These are phyloP conservation scores for Microsporum ferrugineum DNA, from an alignment of 2,329 filamentous ascomycete genomes.

Conservation along the genomic window DNA sequence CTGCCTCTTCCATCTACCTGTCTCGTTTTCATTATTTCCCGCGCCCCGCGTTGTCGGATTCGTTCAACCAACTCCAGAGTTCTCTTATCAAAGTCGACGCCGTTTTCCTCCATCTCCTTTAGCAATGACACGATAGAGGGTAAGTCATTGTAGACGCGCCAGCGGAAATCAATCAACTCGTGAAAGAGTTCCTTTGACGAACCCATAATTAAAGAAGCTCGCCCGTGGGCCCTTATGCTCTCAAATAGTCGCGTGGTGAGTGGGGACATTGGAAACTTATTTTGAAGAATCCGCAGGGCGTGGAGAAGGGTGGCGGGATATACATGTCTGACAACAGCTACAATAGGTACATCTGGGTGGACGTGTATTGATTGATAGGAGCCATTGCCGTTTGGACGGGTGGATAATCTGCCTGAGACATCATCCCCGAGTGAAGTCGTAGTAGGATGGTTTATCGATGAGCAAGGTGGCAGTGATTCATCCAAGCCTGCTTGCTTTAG, in stretches of 20 bases:
- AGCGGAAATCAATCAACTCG: slow-evolving; percentile 34
- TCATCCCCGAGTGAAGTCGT: neutral
- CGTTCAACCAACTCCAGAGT: slow-evolving; percentile 24
- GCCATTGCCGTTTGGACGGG: neutral
- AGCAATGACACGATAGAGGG: slow-evolving; percentile 30
- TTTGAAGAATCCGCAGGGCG: slow-evolving; percentile 31
- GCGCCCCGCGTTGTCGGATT: slow-evolving; percentile 21
- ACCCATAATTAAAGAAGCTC: slow-evolving; percentile 33
- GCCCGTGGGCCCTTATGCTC: slow-evolving; percentile 31
- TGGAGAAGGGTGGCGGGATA: slow-evolving; percentile 34
- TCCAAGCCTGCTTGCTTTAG: slow-evolving; percentile 12
- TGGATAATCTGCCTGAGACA: neutral
- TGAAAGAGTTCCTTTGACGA: slow-evolving; percentile 34
- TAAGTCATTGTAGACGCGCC: slow-evolving; percentile 33
- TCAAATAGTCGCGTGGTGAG: slow-evolving; percentile 32
- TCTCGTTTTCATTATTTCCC: slow-evolving; percentile 12
- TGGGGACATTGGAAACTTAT: slow-evolving; percentile 31
- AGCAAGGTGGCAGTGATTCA: slow-evolving; percentile 15
- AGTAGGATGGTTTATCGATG: neutral
- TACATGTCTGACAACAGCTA: slow-evolving; percentile 25
- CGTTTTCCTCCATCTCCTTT: slow-evolving; percentile 35
- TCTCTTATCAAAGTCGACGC: slow-evolving; percentile 27
- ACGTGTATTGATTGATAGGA: slow-evolving; percentile 19
- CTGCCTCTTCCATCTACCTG: neutral
- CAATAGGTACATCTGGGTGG: slow-evolving; percentile 22